A percentile compares a stretch with the other conserved stretches of the same genome.
Conservation (phyloP, 2,329 filamentous ascomycete species). For the Xylariaceae sp. region DNA sequence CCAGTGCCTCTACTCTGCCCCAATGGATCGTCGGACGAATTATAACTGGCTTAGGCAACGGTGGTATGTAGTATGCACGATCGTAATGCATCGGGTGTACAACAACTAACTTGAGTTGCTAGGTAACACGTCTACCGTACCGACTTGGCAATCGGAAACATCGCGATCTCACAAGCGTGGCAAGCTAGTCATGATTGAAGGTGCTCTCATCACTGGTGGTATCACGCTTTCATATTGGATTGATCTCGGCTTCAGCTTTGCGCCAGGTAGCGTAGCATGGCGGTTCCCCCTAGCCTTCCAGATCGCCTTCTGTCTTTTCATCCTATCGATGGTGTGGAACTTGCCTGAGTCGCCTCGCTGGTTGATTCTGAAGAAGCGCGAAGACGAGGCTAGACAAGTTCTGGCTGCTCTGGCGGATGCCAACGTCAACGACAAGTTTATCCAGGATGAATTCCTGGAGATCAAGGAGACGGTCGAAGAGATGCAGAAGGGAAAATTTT, state of each 20-base stretch:
- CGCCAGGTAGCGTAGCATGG: constrained; percentile 49
- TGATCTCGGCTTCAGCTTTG: constrained; percentile 54
- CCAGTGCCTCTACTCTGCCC: constrained; percentile 39
- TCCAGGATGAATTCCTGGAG: constrained; percentile 48
- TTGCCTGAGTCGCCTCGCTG: constrained; percentile 50
- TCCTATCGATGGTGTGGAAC: constrained; percentile 48
- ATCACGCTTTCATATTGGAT: constrained; percentile 59
- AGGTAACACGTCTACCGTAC: constrained; percentile 42
- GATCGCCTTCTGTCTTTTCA: constrained; percentile 55
- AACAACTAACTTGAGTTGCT: no score
- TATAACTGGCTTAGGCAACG: constrained; percentile 42
- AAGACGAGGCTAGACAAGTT: constrained; percentile 41
- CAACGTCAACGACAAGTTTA: constrained; percentile 46
- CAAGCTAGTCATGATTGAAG: constrained; percentile 59
- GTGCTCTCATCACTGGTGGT: constrained; percentile 53
- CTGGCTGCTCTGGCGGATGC: constrained; percentile 38
- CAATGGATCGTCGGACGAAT: constrained; percentile 55
- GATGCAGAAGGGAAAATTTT: constrained; percentile 48
- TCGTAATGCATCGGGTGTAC: no score
- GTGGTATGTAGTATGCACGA: constrained; percentile 16
- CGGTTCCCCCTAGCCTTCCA: constrained; percentile 59
- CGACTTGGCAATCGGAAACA: constrained; percentile 60
- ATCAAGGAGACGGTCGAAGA: constrained; percentile 66
- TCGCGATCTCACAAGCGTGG: constrained; percentile 54
- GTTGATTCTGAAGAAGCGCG: constrained; percentile 41